A percentile compares a stretch with the other conserved stretches of the same genome.
Evolutionary conservation across 176 grass and related monocot genomes (phyloP).

Genomic region (Triticum monococcum): DNA sequence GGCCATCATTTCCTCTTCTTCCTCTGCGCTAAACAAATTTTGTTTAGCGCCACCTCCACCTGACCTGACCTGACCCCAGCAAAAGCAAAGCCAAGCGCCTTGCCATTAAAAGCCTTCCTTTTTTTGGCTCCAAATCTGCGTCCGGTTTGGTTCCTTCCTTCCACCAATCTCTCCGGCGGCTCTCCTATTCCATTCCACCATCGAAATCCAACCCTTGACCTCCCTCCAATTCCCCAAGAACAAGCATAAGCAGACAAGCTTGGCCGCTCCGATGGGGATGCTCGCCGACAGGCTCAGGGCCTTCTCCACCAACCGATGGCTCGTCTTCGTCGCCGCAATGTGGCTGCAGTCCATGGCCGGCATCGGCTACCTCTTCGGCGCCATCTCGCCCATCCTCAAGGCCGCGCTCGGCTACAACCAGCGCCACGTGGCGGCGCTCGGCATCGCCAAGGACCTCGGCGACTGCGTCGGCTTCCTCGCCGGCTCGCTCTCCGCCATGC

Average conservation of each 20-base stretch:
- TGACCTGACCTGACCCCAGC: too few relatives aligned
- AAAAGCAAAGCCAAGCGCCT: neutral
- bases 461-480: slow-evolving; percentile 88
- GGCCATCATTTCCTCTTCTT: slow-evolving; percentile 6
- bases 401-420: slow-evolving; percentile 83
- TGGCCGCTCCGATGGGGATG: slow-evolving; percentile 39
- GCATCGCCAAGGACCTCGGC: slow-evolving; percentile 87
- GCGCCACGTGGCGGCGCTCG: slow-evolving; percentile 73
- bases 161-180: neutral
- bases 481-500: slow-evolving; percentile 60
- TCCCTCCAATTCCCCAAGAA: neutral
- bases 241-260: neutral
- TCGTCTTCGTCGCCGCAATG: slow-evolving; percentile 89
- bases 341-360: slow-evolving; percentile 93
- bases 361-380: slow-evolving; percentile 87
- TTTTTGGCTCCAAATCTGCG: slow-evolving; percentile 4
- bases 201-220: slow-evolving; percentile 8
- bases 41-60: too few relatives aligned
- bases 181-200: slow-evolving; percentile 1
- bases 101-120: slow-evolving; percentile 13
- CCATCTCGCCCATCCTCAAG: slow-evolving; percentile 84
- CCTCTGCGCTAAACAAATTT: slow-evolving; percentile 16
- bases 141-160: neutral
- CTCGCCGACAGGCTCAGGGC: slow-evolving; percentile 31
- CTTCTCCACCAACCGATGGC: slow-evolving; percentile 80